Percentiles rank a stretch among this genome's conserved stretches.
Evolutionary conservation across 768 basidiomycete genomes (phyloP).

Genomic region (Boletus barrowsii): DNA sequence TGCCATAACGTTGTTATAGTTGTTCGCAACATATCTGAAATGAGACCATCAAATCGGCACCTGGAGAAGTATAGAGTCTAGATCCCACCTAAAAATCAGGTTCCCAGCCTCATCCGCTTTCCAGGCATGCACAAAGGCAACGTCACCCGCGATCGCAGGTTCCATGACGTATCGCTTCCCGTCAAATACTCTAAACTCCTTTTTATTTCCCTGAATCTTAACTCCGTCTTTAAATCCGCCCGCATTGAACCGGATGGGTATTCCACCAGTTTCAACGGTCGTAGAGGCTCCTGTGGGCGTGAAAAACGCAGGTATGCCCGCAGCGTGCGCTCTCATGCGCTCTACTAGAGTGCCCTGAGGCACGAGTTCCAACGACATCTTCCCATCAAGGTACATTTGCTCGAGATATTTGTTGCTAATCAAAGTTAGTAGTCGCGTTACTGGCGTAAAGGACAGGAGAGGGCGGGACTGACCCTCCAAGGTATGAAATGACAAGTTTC

Average conservation of each 20-base stretch:
- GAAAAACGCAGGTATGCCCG: conserved; percentile 85
- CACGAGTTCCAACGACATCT: conserved; percentile 81
- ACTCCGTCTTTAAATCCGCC: conserved; percentile 67
- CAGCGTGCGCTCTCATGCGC: conserved; percentile 78
- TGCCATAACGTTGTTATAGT: conserved; percentile 82
- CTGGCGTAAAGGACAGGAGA: neutral
- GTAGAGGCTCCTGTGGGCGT: conserved; percentile 85
- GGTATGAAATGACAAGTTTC: conserved; percentile 84
- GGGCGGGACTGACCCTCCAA: conserved; percentile 57
- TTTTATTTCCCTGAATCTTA: conserved; percentile 64
- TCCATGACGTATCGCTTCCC: conserved; percentile 78
- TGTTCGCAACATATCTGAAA: conserved; percentile 76
- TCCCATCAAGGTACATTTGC: conserved; percentile 69
- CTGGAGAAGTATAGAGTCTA: neutral
- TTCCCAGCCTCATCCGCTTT: conserved; percentile 89
- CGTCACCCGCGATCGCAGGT: conserved; percentile 69
- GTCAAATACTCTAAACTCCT: conserved; percentile 70
- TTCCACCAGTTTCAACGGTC: conserved; percentile 68
- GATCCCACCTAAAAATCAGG: conserved; percentile 72
- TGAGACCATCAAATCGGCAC: neutral
- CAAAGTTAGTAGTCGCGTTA: neutral
- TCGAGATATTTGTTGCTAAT: conserved; percentile 81
- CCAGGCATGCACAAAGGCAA: conserved; percentile 85
- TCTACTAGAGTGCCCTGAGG: conserved; percentile 92
- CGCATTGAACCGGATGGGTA: conserved; percentile 75